Base-by-base conservation (phyloP, 352 stramenopile species). In the Pythium myriotylum region DNA sequence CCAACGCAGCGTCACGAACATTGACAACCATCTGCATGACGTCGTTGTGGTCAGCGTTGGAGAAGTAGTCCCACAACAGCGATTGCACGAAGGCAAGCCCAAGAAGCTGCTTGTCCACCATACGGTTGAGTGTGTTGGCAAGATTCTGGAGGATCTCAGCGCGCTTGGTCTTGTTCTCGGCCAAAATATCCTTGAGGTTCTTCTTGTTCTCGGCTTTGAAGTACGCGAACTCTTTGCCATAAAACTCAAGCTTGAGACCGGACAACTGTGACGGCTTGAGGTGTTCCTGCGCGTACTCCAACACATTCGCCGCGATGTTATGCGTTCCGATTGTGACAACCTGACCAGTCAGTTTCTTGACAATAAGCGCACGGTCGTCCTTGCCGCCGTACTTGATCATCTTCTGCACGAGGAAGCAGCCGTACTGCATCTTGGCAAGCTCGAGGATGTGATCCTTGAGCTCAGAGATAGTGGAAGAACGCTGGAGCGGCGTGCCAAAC, bases 371-470 rank as follows among this genome's bases (percentile, higher is more conserved):
- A 35, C 91, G 88, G 60, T 97, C 81, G 42, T 92, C 74, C 26
- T 81, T 81, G 50, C 72, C 78, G 63, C 91, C 93, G 76, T 98
- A 98, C 67, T 97, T 94, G 74, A 99, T 97, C 71, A 98, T 93
- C 71, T 98, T 98, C 53, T 98, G 84, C 58, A 98, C 94, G n/a
- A 97, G 74, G 74, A 98, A 98, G 81, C 94, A 93, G n/a, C 86
- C 91, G 74, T 99, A 99, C 69, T 98, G 95, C 77, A 93, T 96
- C 84, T 98, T 98, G 65, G 88, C 81, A 23, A 99, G 59, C 47
- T 98, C 93, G 10, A 94, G 68, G n/a, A 98, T 79, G 61, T 96
- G 82, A 32, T 93, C 88, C 58, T 95, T 86, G 54, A 99, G 84
- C 77, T 98, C 96, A 10, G 76, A 70, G 20, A 98, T 79, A 9